Conservation (phyloP, 1,284 basidiomycete genomes). For the Agaricales sp. region DNA sequence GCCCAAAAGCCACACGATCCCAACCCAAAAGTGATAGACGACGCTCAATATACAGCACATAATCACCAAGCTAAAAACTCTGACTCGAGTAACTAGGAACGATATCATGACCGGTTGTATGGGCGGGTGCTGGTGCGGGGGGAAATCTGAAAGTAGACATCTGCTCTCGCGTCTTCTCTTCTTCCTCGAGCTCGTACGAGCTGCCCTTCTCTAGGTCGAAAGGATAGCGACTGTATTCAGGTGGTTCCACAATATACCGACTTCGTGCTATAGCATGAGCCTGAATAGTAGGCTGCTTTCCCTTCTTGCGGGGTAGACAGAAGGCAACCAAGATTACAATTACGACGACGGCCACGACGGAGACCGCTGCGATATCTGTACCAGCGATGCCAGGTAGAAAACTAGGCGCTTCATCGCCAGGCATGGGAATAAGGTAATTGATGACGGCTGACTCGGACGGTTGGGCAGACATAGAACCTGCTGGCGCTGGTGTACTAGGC, state of each 20-base stretch:
- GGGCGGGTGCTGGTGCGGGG: background rate
- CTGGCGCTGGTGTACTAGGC: background rate
- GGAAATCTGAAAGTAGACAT: background rate
- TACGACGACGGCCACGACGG: background rate
- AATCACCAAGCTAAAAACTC: too few relatives aligned
- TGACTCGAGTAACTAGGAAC: background rate
- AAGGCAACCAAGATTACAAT: background rate
- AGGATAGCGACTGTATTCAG: background rate
- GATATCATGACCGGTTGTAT: background rate
- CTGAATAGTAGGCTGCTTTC: background rate
- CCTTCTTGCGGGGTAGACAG: background rate
- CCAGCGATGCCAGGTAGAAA: background rate
- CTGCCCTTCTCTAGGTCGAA: background rate
- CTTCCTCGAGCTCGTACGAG: too few relatives aligned
- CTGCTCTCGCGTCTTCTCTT: background rate
- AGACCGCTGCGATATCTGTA: background rate
- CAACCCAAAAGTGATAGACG: too few relatives aligned
- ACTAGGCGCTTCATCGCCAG: background rate
- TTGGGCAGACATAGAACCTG: background rate
- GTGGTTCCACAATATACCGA: background rate
- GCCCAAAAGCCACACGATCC: too few relatives aligned
- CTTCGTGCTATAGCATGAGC: background rate
- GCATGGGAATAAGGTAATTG: background rate
- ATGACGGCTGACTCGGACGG: background rate
- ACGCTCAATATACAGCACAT: too few relatives aligned